Base-by-base conservation (phyloP, 1,139 yeast genomes). In the Zygosaccharomyces sapae region DNA sequence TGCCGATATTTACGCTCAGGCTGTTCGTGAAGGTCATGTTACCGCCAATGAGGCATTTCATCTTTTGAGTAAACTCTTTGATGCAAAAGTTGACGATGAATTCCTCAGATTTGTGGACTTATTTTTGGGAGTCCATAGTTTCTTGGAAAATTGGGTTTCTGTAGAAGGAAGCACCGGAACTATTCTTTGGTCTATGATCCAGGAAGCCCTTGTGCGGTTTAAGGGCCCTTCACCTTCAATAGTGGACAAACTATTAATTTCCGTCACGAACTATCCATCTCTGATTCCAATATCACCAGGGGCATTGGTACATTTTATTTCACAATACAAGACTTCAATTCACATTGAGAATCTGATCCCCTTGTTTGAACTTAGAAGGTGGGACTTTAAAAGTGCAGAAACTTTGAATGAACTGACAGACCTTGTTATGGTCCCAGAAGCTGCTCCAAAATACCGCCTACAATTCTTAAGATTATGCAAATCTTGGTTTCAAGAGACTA, bases 101-200 rank as follows among this genome's bases (percentile, higher is more conserved):
- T 37, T 37, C 5, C 29, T 37, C 13, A n/a, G 13, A 6, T 9
- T 19, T 20, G 9, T 19, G 10, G 31, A 10, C 6, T 25, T 19
- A 16, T 20, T 37, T 4, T 6, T 37, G 4, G 24, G 33, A 27
- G 29, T 12, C 6, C 31, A 37, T 9, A 9, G 12, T 10, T 25
- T 37, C 18, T 13, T 37, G 7, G 29, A n/a, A 22, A 25, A 24
- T 9, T 44, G 44, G 44, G 12, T 35, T 3, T 16, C 33, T 16
- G 22, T 24, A 5, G 38, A 24, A 34, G 20, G 19, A 18, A 25
- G 25, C 13, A 37, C 43, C 13, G 36, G 35, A n/a, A 22, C 33
- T 7, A 24, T 27, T 16, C 31, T 40, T n/a, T 46, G 49, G 49
- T 12, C 39, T 8, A 27, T 46, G 24, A 31, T 43, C 7, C 33